phyloP scores from a whole-genome alignment of 2,329 filamentous ascomycete genomes.

The Fusarium sp. region DNA sequence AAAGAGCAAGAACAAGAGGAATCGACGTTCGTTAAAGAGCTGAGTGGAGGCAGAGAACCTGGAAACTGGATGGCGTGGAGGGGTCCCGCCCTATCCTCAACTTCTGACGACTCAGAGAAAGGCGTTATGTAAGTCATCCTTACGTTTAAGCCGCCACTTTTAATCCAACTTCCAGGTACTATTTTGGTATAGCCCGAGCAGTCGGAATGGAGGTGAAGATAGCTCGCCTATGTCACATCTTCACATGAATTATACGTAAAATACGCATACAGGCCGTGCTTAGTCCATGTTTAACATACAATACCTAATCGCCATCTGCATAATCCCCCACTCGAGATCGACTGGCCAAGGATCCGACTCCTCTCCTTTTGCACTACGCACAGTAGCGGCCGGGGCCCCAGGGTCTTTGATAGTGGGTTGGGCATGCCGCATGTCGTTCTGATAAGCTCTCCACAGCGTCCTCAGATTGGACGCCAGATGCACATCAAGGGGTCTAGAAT shows the following conservation, averaged over 20 bases:
- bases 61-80: slow-evolving; percentile 15
- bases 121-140: slow-evolving; percentile 39
- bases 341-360: slow-evolving; percentile 34
- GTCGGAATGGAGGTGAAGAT: slow-evolving; percentile 13
- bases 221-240: background rate
- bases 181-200: slow-evolving; percentile 27
- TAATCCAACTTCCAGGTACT: slow-evolving; percentile 27
- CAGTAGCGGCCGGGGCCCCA: slow-evolving; percentile 26
- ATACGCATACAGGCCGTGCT: background rate
- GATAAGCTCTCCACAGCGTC: slow-evolving; percentile 34
- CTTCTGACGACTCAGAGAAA: slow-evolving; percentile 38
- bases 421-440: slow-evolving; percentile 11
- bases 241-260: slow-evolving; percentile 5
- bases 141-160: slow-evolving; percentile 24
- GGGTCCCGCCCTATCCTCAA: slow-evolving; percentile 31
- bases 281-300: background rate
- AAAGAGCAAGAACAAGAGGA: slow-evolving; percentile 11
- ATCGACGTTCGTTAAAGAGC: slow-evolving; percentile 19
- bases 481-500: slow-evolving; percentile 17
- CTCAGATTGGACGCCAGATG: slow-evolving; percentile 28
- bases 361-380: background rate
- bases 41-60: slow-evolving; percentile 25
- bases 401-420: slow-evolving; percentile 32
- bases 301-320: slow-evolving; percentile 7
- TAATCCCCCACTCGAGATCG: slow-evolving; percentile 32